These are phyloP conservation scores for Stagonosporopsis tanaceti DNA, from an alignment of 2,329 filamentous ascomycete species.

Conservation along the genomic window DNA sequence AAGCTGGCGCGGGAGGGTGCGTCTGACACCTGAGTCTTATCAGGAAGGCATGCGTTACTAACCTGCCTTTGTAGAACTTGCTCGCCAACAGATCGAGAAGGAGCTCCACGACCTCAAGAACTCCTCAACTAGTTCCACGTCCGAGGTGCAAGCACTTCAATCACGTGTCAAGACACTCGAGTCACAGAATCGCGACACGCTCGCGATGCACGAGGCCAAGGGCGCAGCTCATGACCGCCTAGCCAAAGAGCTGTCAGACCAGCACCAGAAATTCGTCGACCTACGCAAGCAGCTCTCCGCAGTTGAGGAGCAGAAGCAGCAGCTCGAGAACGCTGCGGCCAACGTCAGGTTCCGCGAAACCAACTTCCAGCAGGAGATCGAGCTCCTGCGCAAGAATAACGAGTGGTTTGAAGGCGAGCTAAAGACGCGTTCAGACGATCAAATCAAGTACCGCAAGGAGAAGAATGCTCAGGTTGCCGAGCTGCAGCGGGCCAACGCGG, in stretches of 20 bases:
- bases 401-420: constrained; percentile 94
- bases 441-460: constrained; percentile 90
- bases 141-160: constrained; percentile 78
- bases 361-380: constrained; percentile 86
- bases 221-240: constrained; percentile 85
- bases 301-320: constrained; percentile 84
- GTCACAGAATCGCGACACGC: constrained; percentile 87
- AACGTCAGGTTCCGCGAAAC: constrained; percentile 91
- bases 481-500: constrained; percentile 87
- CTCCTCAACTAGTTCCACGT: constrained; percentile 74
- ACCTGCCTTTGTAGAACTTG: constrained; percentile 67
- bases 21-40: constrained; percentile 26
- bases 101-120: constrained; percentile 82
- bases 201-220: constrained; percentile 89
- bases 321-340: constrained; percentile 78
- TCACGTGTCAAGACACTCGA: constrained; percentile 87
- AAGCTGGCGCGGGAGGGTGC: constrained; percentile 85
- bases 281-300: constrained; percentile 82
- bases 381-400: constrained; percentile 85
- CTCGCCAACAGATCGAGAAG: constrained; percentile 76
- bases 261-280: constrained; percentile 87
- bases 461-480: constrained; percentile 90
- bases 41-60: constrained; percentile 1
- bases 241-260: constrained; percentile 83
- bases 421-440: constrained; percentile 86